These are phyloP conservation scores for Corylus heterophylla DNA, from an alignment of 306 rosid species.

Conservation along the genomic window DNA sequence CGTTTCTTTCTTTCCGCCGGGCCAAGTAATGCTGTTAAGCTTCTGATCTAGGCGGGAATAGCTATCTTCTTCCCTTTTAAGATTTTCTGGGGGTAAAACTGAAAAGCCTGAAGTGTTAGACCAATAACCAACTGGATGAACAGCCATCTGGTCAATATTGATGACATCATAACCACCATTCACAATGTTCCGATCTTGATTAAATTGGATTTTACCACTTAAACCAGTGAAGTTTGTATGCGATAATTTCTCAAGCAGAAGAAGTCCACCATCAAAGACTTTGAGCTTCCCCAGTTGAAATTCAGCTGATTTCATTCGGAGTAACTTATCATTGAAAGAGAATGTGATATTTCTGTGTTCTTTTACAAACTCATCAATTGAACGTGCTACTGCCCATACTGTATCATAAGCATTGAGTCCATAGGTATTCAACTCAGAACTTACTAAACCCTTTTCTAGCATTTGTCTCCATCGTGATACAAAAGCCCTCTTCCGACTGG, in stretches of 20 bases:
- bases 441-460: conserved; percentile 43
- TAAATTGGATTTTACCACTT: conserved; percentile 66
- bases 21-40: conserved; percentile 78
- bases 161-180: conserved; percentile 73
- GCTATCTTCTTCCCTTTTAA: conserved; percentile 25
- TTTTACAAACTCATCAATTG: conserved; percentile 56
- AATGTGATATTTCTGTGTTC: conserved; percentile 54
- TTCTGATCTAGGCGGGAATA: conserved; percentile 48
- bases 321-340: conserved; percentile 37
- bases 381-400: conserved; percentile 69
- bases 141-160: conserved; percentile 53
- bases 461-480: conserved; percentile 59
- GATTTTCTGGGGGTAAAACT: conserved; percentile 58
- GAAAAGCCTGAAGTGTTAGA: conserved; percentile 67
- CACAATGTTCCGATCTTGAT: conserved; percentile 49
- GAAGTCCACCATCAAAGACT: conserved; percentile 66
- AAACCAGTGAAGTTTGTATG: conserved; percentile 69
- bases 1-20: conserved; percentile 67
- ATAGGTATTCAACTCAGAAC: conserved; percentile 53
- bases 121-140: conserved; percentile 74
- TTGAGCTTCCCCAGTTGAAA: conserved; percentile 66
- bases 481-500: conserved; percentile 47
- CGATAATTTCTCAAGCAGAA: conserved; percentile 49
- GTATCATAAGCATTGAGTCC: conserved; percentile 86
- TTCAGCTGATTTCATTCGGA: conserved; percentile 32